phyloP scores from a whole-genome alignment of 2,329 filamentous ascomycete species.

The Cyphellophora europaea region DNA sequence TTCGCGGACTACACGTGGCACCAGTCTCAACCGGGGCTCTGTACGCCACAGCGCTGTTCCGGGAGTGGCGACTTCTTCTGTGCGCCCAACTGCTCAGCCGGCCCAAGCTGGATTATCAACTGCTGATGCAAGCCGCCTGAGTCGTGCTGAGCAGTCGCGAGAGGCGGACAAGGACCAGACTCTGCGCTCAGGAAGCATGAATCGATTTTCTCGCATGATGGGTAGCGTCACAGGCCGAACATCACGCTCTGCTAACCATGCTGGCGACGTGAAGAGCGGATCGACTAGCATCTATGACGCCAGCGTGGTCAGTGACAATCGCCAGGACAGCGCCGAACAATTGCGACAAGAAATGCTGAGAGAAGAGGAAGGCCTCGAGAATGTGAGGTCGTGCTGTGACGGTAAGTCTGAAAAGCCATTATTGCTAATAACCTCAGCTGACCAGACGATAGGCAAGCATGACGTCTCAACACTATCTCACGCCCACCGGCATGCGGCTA shows the following conservation, averaged over 20 bases:
- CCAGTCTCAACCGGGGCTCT: slow-evolving; percentile 28
- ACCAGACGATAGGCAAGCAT: slow-evolving; percentile 15
- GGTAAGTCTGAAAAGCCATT: slow-evolving; percentile 43
- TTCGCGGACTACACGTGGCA: slow-evolving; percentile 60
- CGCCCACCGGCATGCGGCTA: slow-evolving; percentile 11
- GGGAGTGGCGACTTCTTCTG: slow-evolving; percentile 25
- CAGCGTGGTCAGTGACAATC: slow-evolving; percentile 24
- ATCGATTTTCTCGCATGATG: slow-evolving; percentile 29
- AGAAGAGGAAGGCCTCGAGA: slow-evolving; percentile 67
- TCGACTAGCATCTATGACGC: slow-evolving; percentile 28
- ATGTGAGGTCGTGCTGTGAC: slow-evolving; percentile 95
- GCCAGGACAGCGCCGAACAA: slow-evolving; percentile 72
- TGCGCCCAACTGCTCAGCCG: slow-evolving; percentile 17
- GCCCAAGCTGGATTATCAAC: slow-evolving; percentile 1
- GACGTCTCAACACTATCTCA: slow-evolving; percentile 16
- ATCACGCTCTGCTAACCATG: slow-evolving; percentile 21
- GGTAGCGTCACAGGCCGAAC: slow-evolving; percentile 37
- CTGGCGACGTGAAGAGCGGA: slow-evolving; percentile 7
- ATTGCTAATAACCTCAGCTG: background rate
- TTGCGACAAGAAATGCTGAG: slow-evolving; percentile 67
- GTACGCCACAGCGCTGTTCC: slow-evolving; percentile 25
- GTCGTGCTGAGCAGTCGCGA: slow-evolving; percentile 31
- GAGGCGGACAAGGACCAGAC: slow-evolving; percentile 39
- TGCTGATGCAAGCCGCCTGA: slow-evolving; percentile 7
- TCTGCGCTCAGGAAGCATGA: slow-evolving; percentile 25